Evolutionary conservation across 2,329 filamentous ascomycete species (phyloP).

Genomic region (Lojkania enalia): DNA sequence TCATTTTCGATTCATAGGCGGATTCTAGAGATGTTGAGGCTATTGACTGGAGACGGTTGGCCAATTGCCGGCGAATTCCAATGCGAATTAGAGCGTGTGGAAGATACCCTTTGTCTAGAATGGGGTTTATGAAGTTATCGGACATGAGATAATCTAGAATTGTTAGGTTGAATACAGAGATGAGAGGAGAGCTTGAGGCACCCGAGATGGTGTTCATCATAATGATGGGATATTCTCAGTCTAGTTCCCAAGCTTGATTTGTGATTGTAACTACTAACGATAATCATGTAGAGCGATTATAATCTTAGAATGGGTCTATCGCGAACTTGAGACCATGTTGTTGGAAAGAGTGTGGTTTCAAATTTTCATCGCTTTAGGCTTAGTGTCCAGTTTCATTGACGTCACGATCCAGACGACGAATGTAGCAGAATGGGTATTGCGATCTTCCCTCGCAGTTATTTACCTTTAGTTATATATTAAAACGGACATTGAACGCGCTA

Average conservation of each 20-base stretch:
- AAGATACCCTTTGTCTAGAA: constrained; percentile 68
- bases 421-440: constrained; percentile 6
- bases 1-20: constrained; percentile 64
- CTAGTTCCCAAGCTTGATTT: too few relatives aligned
- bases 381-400: constrained; percentile 25
- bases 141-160: constrained; percentile 30
- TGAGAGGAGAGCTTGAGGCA: constrained; percentile 11
- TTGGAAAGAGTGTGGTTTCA: constrained; percentile 25
- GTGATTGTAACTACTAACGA: neutral
- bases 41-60: constrained; percentile 62
- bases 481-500: too few relatives aligned
- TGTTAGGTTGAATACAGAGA: constrained; percentile 1
- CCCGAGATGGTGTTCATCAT: constrained; percentile 40
- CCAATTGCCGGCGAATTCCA: constrained; percentile 68
- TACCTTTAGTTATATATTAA: too few relatives aligned
- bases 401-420: constrained; percentile 22
- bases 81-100: constrained; percentile 65
- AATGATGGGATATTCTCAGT: neutral
- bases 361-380: constrained; percentile 17
- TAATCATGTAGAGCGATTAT: neutral
- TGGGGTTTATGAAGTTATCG: constrained; percentile 32
- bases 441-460: too few relatives aligned
- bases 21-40: constrained; percentile 56
- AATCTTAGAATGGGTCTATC: constrained; percentile 10
- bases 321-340: constrained; percentile 24